Conservation (phyloP, 352 stramenopile genomes). For the Phytophthora tentaculata region DNA sequence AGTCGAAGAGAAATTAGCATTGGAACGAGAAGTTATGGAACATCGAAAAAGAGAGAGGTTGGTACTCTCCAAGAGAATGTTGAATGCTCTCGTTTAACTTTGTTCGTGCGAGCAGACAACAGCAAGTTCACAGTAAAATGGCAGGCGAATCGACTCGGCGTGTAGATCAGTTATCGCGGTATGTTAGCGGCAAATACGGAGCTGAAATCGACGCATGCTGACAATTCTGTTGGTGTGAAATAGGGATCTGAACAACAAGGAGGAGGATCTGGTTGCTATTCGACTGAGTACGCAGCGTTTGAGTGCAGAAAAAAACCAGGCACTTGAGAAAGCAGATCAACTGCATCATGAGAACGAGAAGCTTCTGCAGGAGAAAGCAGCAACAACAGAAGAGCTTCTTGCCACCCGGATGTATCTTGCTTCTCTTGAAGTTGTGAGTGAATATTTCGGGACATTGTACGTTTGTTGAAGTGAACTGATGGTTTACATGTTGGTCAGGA, state of each 20-base stretch:
- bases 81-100: not conserved
- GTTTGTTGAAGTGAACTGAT: not conserved
- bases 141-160: slow-evolving; percentile 69
- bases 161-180: slow-evolving; percentile 70
- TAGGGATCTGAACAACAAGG: slow-evolving; percentile 63
- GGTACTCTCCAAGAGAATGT: not conserved
- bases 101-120: no score
- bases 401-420: slow-evolving; percentile 75
- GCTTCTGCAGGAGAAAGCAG: slow-evolving; percentile 67
- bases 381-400: slow-evolving; percentile 65
- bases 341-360: slow-evolving; percentile 72
- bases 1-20: slow-evolving; percentile 61
- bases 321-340: slow-evolving; percentile 57
- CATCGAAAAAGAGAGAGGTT: slow-evolving; percentile 68
- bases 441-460: not conserved
- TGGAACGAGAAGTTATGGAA: slow-evolving; percentile 64
- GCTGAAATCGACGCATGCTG: not conserved
- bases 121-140: slow-evolving; percentile 68
- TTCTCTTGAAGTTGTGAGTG: slow-evolving; percentile 62
- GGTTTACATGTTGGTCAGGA: slow-evolving; percentile 35
- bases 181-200: not conserved
- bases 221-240: slow-evolving; percentile 12
- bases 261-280: slow-evolving; percentile 57
- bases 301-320: slow-evolving; percentile 62
- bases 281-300: slow-evolving; percentile 59